Percentiles rank a stretch among this genome's conserved stretches.
phyloP scores from a whole-genome alignment of 345 rosid genomes.

The Acer yangbiense region DNA sequence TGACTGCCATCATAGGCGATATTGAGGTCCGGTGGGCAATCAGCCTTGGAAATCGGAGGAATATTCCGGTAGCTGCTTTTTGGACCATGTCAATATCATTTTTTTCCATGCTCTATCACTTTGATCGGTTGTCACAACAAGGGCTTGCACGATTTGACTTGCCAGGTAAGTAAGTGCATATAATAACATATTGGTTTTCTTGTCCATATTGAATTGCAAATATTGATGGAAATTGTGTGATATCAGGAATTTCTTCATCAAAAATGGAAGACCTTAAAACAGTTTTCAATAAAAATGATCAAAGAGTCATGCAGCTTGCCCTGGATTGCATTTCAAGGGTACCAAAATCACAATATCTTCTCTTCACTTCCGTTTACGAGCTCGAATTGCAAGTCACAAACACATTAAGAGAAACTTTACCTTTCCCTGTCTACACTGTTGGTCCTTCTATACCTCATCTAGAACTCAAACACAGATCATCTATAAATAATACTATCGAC shows the following conservation, averaged over 20 bases:
- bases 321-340: constrained; percentile 48
- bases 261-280: constrained; percentile 39
- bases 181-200: background rate
- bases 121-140: constrained; percentile 24
- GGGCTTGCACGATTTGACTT: constrained; percentile 21
- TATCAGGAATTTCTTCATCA: constrained; percentile 34
- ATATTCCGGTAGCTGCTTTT: constrained; percentile 45
- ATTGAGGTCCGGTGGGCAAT: constrained; percentile 39
- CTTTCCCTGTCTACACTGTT: constrained; percentile 30
- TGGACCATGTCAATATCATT: constrained; percentile 46
- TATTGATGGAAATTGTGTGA: background rate
- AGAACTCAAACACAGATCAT: background rate
- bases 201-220: no score
- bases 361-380: constrained; percentile 51
- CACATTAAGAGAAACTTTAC: constrained; percentile 14
- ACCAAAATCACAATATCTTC: constrained; percentile 48
- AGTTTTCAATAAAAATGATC: constrained; percentile 22
- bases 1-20: constrained; percentile 36
- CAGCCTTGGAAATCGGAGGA: constrained; percentile 35
- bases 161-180: constrained; percentile 25
- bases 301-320: constrained; percentile 28
- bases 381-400: constrained; percentile 48
- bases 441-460: constrained; percentile 38
- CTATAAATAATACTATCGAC: background rate
- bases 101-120: constrained; percentile 39